Base-by-base conservation (phyloP, 306 rosid genomes). In the Urtica urens region DNA sequence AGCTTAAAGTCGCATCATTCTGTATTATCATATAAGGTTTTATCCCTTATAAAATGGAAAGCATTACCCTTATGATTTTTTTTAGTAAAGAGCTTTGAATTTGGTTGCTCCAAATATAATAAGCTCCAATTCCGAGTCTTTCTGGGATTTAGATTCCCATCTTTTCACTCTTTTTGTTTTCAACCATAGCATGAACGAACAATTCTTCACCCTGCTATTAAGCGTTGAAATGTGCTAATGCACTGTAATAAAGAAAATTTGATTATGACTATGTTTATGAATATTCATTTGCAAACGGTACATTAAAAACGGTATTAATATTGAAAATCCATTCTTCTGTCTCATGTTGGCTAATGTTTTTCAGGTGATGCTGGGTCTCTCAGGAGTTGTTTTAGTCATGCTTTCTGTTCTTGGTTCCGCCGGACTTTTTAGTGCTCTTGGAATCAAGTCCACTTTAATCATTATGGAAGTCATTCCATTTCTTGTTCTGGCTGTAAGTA, bases 391-490 rank as follows among this genome's bases (percentile, higher is more conserved):
- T 49, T 90, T 88, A 58, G 97, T 88, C 28, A 51, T 88, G 84
- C 82, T 88, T 56, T 88, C 97, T 49, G 95, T 88, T 50, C 82
- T 88, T 55, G 95, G 95, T 39, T 88, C 97, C 7, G 77, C 79
- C 51, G 97, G 97, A 64, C 71, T 88, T 75, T 88, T 88, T 76
- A 88, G 97, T 74, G 93, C 83, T 46, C 28, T 88, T 54, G 95
- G 93, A 64, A 77, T 88, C 29, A 88, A 84, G 66, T 88, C 97
- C 22, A 88, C 97, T n/a, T 39, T 88, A 64, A 88, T 88, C 59
- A 88, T 88, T 45, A 81, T 88, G 93, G 97, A 88, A 79, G 97
- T 84, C 69, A 88, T 88, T 50, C 97, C 97, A 40, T 88, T 88
- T 63, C 79, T 88, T 26, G 95, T 88, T 43, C 72, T 88, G 62